Base-by-base conservation (phyloP, 2,329 filamentous ascomycete genomes). In the Pseudovirgaria hyperparasitica region DNA sequence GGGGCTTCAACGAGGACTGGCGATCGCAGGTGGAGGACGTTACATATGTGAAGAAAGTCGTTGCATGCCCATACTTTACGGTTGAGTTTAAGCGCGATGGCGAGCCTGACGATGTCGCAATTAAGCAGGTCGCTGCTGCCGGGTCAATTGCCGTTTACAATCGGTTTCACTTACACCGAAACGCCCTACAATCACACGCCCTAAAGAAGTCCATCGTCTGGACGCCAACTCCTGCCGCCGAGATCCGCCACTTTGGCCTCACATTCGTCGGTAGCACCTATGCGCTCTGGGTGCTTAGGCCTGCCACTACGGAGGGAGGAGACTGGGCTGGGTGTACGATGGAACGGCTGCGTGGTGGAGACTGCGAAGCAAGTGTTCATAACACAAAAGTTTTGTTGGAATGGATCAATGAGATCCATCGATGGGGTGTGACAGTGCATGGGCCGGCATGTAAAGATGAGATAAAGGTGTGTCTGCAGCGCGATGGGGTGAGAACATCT, bases 291-390 rank as follows among this genome's bases (percentile, higher is more conserved):
- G 55, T 46, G 9, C 9, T 31, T 5, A 19, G 19, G 19, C 28
- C 20, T 20, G 21, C 14, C 13, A 22, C 16, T 11, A 21, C 13
- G 8, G 18, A 23, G 12, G 21, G 17, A 11, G 21, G 22, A 7
- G 25, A 19, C 5, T 34, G 29, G 12, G 16, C 22, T 6, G 22
- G 22, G 9, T 19, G 23, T 25, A 11, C 13, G 8, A 28, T 32
- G 23, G 25, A 22, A 16, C 16, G 32, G 29, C 32, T 18, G 29
- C 51, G 47, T 24, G 19, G 23, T 60, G 40, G 23, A 43, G 35
- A 6, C 42, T 36, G 16, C 39, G 37, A 23, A 7, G 17, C 15
- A 10, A 28, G 16, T 22, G 22, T 21, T 19, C 18, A 22, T 17
- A 22, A 24, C 17, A 28, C 23, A 22, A n/a, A 14, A 12, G 18